Percentiles rank a stretch among this genome's conserved stretches.
phyloP scores from a whole-genome alignment of 768 basidiomycete genomes.

The Pisolithus sp. region DNA sequence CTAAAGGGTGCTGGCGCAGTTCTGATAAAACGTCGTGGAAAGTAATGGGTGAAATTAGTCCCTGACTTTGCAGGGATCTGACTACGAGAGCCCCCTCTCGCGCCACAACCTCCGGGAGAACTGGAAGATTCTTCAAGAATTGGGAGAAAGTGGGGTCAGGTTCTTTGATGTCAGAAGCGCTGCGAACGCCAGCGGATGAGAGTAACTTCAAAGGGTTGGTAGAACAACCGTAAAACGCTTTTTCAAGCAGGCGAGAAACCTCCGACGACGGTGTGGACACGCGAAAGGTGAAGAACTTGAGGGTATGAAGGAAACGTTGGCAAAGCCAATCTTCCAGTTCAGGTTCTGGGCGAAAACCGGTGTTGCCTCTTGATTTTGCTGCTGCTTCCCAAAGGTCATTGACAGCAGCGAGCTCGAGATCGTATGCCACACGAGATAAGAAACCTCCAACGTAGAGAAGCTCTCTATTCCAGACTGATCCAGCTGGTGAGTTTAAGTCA shows the following conservation, averaged over 20 bases:
- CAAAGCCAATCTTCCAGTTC: slow-evolving; percentile 48
- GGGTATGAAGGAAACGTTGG: slow-evolving; percentile 63
- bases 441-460: slow-evolving; percentile 80
- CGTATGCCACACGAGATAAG: slow-evolving; percentile 77
- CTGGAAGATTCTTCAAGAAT: slow-evolving; percentile 75
- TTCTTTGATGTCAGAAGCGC: slow-evolving; percentile 60
- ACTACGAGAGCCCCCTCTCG: slow-evolving; percentile 56
- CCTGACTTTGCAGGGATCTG: slow-evolving; percentile 49
- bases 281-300: slow-evolving; percentile 88
- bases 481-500: not conserved
- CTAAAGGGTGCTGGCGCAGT: slow-evolving; percentile 62
- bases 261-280: slow-evolving; percentile 80
- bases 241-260: slow-evolving; percentile 65
- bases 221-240: slow-evolving; percentile 71
- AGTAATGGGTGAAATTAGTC: slow-evolving; percentile 65
- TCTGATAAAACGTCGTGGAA: slow-evolving; percentile 82
- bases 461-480: slow-evolving; percentile 83
- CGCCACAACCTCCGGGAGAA: slow-evolving; percentile 58
- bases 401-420: slow-evolving; percentile 66
- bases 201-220: slow-evolving; percentile 57
- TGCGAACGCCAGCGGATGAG: slow-evolving; percentile 66
- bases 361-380: slow-evolving; percentile 23
- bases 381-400: slow-evolving; percentile 54
- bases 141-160: slow-evolving; percentile 63
- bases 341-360: slow-evolving; percentile 26